Percentiles rank a stretch among this genome's conserved stretches.
Conservation (phyloP, 495 filamentous ascomycete species). For the Podospora bellae-mahoneyi region DNA sequence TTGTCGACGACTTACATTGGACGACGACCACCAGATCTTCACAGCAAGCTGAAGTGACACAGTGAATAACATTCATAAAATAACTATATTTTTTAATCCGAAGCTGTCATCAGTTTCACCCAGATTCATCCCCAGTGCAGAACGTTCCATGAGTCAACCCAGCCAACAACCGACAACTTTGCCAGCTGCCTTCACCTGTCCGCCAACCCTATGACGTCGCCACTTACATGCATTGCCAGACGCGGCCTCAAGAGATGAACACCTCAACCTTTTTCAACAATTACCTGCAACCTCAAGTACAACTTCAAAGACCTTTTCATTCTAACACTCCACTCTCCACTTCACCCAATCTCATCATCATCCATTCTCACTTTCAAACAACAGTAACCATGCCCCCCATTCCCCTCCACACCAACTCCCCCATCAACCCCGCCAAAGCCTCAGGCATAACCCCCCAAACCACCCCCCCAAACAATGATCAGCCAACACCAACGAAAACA, state of each 20-base stretch:
- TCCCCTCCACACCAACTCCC: conserved; percentile 56
- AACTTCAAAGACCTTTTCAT: conserved; percentile 4
- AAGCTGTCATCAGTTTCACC: not conserved
- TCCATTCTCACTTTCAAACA: not conserved
- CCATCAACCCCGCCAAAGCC: conserved; percentile 55
- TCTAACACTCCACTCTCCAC: not conserved
- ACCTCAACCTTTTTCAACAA: not conserved
- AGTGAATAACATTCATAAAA: not conserved
- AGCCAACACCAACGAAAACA: conserved; percentile 44
- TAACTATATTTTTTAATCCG: not conserved
- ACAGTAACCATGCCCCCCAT: conserved; percentile 52
- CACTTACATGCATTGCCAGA: conserved; percentile 16
- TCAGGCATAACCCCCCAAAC: conserved; percentile 51
- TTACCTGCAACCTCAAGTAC: not conserved
- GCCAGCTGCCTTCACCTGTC: conserved; percentile 22
- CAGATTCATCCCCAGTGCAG: not conserved
- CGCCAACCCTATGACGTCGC: conserved; percentile 29
- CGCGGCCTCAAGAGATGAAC: conserved; percentile 3
- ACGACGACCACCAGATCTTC: not conserved
- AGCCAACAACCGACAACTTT: not conserved
- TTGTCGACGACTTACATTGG: not conserved
- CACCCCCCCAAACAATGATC: conserved; percentile 35
- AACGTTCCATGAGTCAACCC: not conserved
- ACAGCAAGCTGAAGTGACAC: not conserved
- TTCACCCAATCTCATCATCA: not conserved